Evolutionary conservation across 495 filamentous ascomycete genomes (phyloP).

Genomic region (Acidomyces sp.): DNA sequence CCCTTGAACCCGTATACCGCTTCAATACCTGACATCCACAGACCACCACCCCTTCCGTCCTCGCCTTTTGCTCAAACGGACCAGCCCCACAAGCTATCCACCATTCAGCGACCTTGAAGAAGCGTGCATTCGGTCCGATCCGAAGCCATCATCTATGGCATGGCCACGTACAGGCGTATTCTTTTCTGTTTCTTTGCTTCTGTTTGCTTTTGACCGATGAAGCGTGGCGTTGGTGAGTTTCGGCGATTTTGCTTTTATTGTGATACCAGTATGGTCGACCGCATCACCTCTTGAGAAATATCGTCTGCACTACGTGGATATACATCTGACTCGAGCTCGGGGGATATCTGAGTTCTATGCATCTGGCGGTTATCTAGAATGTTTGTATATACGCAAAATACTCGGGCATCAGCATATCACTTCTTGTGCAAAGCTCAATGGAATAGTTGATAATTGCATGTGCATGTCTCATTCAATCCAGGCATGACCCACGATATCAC

Average conservation of each 20-base stretch:
- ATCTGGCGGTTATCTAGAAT: too few relatives aligned
- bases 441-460: not conserved
- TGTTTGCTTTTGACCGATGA: too few relatives aligned
- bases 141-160: conserved; percentile 6
- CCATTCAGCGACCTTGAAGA: conserved; percentile 2
- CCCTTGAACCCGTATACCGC: not conserved
- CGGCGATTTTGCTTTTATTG: not conserved
- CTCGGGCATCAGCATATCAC: not conserved
- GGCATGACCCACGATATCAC: not conserved
- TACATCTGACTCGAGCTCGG: not conserved
- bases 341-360: too few relatives aligned
- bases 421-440: not conserved
- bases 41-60: conserved; percentile 2
- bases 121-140: conserved; percentile 11
- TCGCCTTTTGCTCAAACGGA: conserved; percentile 4
- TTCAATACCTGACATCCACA: not conserved
- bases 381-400: not conserved
- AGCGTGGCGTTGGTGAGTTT: conserved; percentile 10
- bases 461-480: not conserved
- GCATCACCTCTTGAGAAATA: not conserved
- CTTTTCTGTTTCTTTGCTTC: not conserved
- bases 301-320: not conserved
- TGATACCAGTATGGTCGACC: not conserved
- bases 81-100: not conserved
- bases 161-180: conserved; percentile 7